Evolutionary conservation across 257 asterid species (phyloP), one percentile per base, ranked within the genome.

Genomic region (Solanum appendiculatum): DNA sequence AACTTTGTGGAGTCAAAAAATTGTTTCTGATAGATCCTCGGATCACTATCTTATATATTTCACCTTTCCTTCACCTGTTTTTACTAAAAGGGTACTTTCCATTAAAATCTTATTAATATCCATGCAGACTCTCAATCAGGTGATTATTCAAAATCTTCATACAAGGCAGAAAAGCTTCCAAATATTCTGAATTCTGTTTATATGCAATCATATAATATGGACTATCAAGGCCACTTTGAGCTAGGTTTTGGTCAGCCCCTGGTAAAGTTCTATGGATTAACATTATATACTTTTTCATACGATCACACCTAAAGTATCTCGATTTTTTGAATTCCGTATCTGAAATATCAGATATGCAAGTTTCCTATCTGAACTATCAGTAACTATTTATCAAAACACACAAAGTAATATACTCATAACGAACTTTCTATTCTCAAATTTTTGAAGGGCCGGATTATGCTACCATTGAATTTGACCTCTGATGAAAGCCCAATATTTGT

Each of bases 401-500:
- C 1, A 31, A 68, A 68, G 15, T n/a, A 27, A 8, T 5, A 14
- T 46, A 27, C 40, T 44, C 15, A 80, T 9, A 46, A 29, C 9
- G 3, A 40, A 7, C 40, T 29, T 80, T 25, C 6, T 29, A 1
- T 29, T 46, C 27, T 27, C 25, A 58, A 40, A 34, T 29, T 1
- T 58, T 42, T 84, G 46, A 51, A 86, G 88, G 88, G 81, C 46
- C 86, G 88, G 11, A 64, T 86, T 31, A 80, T 80, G 88, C 82
- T 86, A 18, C 83, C 88, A 63, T n/a, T 63, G 88, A 86, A 84
- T 40, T 64, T 84, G 44, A n/a, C 60, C 18, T 84, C 80, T 1
- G 75, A 84, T 29, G 92, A 90, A 64, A 89, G 82, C 60, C 90
- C 92, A 7, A 87, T 90, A 33, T 89, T 93, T 70, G 97, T 94